Percentiles rank a stretch among this genome's conserved stretches.
Evolutionary conservation across 1,139 yeast genomes (phyloP).

Genomic region (Taiozyma sp.): DNA sequence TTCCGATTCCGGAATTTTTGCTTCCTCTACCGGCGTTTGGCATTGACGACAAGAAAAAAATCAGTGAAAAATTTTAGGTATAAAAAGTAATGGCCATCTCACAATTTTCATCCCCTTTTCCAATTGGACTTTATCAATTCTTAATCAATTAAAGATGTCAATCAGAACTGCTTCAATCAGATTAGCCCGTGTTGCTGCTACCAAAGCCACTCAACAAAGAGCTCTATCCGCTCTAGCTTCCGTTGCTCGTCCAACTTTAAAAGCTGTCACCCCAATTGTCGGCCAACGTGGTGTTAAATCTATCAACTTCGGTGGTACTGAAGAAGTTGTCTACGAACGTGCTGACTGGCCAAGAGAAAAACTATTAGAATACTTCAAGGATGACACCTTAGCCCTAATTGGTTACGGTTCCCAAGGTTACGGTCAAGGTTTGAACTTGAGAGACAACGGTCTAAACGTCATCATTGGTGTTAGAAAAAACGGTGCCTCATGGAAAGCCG

Average conservation of each 20-base stretch:
- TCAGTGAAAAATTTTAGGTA: background rate
- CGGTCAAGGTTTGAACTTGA: slow-evolving; percentile 98
- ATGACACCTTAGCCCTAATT: slow-evolving; percentile 94
- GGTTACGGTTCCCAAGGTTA: slow-evolving; percentile 99
- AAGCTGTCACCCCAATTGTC: slow-evolving; percentile 41
- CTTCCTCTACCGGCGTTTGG: background rate
- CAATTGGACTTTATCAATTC: background rate
- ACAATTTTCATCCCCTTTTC: background rate
- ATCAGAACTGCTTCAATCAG: slow-evolving; percentile 60
- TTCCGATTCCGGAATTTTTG: background rate
- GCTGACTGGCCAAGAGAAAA: slow-evolving; percentile 99
- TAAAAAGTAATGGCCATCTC: background rate
- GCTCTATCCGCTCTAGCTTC: slow-evolving; percentile 59
- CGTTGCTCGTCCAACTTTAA: slow-evolving; percentile 41
- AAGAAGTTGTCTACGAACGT: slow-evolving; percentile 96
- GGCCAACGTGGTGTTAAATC: slow-evolving; percentile 85
- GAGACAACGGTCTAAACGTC: slow-evolving; percentile 98
- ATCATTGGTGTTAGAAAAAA: slow-evolving; percentile 97
- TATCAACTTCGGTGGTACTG: slow-evolving; percentile 92
- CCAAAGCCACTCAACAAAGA: slow-evolving; percentile 44
- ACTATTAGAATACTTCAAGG: slow-evolving; percentile 92
- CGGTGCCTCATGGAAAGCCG: slow-evolving; percentile 99
- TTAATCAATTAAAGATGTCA: slow-evolving; percentile 37
- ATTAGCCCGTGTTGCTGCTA: slow-evolving; percentile 57
- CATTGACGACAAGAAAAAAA: background rate